Conservation (phyloP, 2,329 filamentous ascomycete species). For the Fusarium xyrophilum region DNA sequence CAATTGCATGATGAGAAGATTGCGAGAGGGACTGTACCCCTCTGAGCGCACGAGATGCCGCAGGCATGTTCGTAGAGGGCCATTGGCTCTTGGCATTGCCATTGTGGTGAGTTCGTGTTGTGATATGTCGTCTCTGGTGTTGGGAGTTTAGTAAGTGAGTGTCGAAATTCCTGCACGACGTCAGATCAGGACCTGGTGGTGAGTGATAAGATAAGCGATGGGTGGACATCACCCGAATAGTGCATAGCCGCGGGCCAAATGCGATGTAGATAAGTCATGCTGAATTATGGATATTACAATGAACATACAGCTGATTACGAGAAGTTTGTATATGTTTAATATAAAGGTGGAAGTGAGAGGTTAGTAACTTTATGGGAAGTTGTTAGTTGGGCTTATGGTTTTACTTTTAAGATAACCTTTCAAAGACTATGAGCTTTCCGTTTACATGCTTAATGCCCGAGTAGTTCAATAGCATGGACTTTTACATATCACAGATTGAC, state of each 20-base stretch:
- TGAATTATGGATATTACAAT: too few relatives aligned
- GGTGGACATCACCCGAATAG: neutral
- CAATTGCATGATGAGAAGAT: conserved; percentile 2
- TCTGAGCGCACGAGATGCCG: conserved; percentile 37
- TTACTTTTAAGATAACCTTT: neutral
- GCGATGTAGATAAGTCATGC: neutral
- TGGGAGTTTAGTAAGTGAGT: neutral
- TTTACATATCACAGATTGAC: too few relatives aligned
- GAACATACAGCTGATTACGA: neutral
- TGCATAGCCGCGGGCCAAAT: neutral
- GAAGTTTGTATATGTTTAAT: neutral
- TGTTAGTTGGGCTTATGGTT: neutral
- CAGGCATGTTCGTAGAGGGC: conserved; percentile 30
- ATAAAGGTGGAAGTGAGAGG: neutral
- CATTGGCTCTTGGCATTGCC: conserved; percentile 38
- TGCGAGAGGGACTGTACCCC: conserved; percentile 21
- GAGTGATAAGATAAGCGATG: conserved; percentile 40
- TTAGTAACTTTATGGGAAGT: neutral
- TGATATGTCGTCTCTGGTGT: neutral
- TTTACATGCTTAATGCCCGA: too few relatives aligned
- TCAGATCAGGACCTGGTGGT: conserved; percentile 31
- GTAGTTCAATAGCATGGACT: too few relatives aligned
- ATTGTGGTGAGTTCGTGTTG: conserved; percentile 21
- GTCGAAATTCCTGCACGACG: conserved; percentile 37
- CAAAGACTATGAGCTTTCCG: neutral